phyloP scores from a whole-genome alignment of 2,329 filamentous ascomycete species.

The Magnaporthales sp. region DNA sequence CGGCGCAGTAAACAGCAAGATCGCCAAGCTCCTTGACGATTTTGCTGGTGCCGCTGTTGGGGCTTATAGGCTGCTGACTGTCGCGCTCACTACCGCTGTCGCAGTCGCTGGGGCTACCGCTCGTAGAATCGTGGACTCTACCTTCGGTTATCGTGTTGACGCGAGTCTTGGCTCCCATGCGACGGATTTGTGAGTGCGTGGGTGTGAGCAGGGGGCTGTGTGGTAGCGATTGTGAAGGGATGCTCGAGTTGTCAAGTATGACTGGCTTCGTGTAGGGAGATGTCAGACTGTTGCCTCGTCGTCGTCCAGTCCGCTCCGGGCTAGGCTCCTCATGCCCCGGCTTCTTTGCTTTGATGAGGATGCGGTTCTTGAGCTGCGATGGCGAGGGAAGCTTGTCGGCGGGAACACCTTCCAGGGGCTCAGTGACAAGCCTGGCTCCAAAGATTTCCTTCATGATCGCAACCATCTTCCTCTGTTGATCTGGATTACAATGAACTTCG shows the following conservation, averaged over 20 bases:
- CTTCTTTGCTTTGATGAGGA: slow-evolving; percentile 92
- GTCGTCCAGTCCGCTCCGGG: slow-evolving; percentile 31
- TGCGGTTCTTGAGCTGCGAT: slow-evolving; percentile 71
- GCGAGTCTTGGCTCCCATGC: slow-evolving; percentile 41
- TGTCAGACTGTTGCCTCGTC: slow-evolving; percentile 63
- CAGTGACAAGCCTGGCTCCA: slow-evolving; percentile 66
- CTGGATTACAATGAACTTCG: slow-evolving; percentile 81
- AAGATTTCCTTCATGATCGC: slow-evolving; percentile 82
- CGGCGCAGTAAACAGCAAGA: slow-evolving; percentile 68
- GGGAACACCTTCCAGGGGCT: slow-evolving; percentile 58
- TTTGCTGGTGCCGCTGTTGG: slow-evolving; percentile 65
- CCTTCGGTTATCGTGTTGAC: slow-evolving; percentile 51
- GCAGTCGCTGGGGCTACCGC: slow-evolving; percentile 68
- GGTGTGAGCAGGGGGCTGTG: slow-evolving; percentile 46
- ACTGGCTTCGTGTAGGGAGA: slow-evolving; percentile 63
- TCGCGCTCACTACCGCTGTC: slow-evolving; percentile 58
- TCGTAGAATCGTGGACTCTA: slow-evolving; percentile 43
- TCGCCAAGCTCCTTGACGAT: slow-evolving; percentile 77
- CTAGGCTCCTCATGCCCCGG: slow-evolving; percentile 44
- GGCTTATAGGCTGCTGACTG: slow-evolving; percentile 7
- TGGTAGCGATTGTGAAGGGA: slow-evolving; percentile 39
- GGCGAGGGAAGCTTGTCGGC: slow-evolving; percentile 70
- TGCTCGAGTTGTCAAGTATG: slow-evolving; percentile 45
- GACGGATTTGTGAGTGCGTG: slow-evolving; percentile 36
- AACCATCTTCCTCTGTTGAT: slow-evolving; percentile 83